Evolutionary conservation across 805 yeast species (phyloP).

Genomic region (Wickerhamiella parazyma): DNA sequence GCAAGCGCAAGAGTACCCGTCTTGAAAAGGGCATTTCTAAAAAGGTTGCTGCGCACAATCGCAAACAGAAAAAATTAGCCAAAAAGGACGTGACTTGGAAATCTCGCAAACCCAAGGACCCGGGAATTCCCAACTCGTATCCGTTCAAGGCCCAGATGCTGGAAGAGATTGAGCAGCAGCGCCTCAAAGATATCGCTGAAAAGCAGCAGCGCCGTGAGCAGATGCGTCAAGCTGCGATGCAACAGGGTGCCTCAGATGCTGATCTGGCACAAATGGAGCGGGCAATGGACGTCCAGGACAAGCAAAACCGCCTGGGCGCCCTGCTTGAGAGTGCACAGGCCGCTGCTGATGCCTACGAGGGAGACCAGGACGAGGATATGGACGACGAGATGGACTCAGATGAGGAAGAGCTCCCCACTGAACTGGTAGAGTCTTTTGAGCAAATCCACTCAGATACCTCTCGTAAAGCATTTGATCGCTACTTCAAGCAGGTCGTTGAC

Average conservation of each 20-base stretch:
- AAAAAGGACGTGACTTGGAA: constrained; percentile 93
- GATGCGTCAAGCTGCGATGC: constrained; percentile 24
- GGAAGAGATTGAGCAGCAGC: constrained; percentile 37
- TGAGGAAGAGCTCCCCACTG: constrained; percentile 20
- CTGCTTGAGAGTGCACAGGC: constrained; percentile 77
- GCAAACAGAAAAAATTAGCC: constrained; percentile 67
- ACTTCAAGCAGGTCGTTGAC: constrained; percentile 85
- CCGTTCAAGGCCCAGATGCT: constrained; percentile 85
- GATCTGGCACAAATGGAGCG: constrained; percentile 29
- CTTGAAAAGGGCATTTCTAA: constrained; percentile 93
- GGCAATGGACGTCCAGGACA: constrained; percentile 27
- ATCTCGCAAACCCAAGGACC: constrained; percentile 69
- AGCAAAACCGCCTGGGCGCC: constrained; percentile 57
- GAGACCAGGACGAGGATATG: constrained; percentile 26
- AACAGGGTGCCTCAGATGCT: constrained; percentile 28
- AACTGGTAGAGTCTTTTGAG: constrained; percentile 29
- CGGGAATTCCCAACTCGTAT: constrained; percentile 88
- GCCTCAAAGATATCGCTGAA: constrained; percentile 32
- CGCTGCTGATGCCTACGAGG: constrained; percentile 72
- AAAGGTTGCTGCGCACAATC: constrained; percentile 83
- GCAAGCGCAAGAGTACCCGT: constrained; percentile 77
- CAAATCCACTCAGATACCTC: constrained; percentile 31
- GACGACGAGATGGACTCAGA: constrained; percentile 32
- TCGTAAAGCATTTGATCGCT: constrained; percentile 77
- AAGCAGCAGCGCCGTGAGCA: constrained; percentile 28